Evolutionary conservation across 2,329 filamentous ascomycete species (phyloP), one percentile per base, ranked within the genome.

Genomic region (Pestalotiopsis sp.): DNA sequence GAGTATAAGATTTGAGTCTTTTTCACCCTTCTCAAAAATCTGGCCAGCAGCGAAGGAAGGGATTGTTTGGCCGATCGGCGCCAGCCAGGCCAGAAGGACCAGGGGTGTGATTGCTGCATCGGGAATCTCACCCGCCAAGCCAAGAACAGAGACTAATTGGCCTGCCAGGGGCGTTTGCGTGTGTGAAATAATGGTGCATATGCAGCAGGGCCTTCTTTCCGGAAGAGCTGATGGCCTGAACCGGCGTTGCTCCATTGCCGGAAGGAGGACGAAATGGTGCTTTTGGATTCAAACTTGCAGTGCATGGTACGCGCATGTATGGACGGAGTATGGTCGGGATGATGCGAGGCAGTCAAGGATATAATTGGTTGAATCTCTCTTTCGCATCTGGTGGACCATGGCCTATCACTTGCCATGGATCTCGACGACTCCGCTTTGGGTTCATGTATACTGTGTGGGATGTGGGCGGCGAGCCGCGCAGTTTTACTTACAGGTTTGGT

Each of bases 51-150:
- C 45, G 17, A 9, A 23, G 23, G 45, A 52, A n/a, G 45, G 45
- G 7, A 52, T 52, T 20, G 45, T 52, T 52, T 17, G 45, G 20
- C 45, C 45, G 45, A 52, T 52, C 45, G 36, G 59, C 31, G 36
- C 27, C 17, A 59, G 56, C n/a, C 20, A 17, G 12, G 9, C 14
- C 14, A 25, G 17, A 9, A 20, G 45, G 17, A 14, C 23, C 57
- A 59, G 57, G 23, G 27, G 41, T 45, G 25, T 20, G 27, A 23
- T 45, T 66, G 27, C 63, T 45, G 14, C 25, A 57, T 56, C 23
- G 25, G 49, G 63, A 36, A 49, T 57, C 36, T 66, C 49, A 56
- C 63, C 63, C 63, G 63, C 49, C 36, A 25, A 31, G 31, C 63
- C 57, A 66, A 45, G 17, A 14, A 45, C 17, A 52, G 20, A 20